Base-by-base conservation (phyloP, 768 basidiomycete species). In the Boletus rex-veris region DNA sequence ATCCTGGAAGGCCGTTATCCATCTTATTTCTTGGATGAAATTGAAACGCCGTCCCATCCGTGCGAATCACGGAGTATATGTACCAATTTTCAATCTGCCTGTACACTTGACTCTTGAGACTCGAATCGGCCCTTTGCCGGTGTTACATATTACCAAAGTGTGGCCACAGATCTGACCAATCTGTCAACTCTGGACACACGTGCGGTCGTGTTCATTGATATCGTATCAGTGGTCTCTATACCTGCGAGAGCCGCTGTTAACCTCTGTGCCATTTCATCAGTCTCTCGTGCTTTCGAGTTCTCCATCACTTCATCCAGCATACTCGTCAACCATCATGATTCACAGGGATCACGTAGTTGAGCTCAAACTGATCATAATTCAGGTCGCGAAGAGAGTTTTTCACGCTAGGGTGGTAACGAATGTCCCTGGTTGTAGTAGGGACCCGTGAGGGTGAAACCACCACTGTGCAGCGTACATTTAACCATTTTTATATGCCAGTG, bases 361-460 rank as follows among this genome's bases (percentile, higher is more conserved):
- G 26, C 36, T 48, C 38, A 18, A 28, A 36, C 21, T n/a, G 31
- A 21, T 18, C 30, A 47, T 5, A 14, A 8, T 14, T 24, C 16
- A 33, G 36, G 28, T 37, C 16, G 16, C 15, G 2, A 39, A 26
- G 21, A 24, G 4, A 2, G 15, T 19, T 31, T 45, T 35, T 31
- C 21, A 6, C 14, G 19, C 40, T 18, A 59, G 58, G 38, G 8
- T 30, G 28, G 31, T 24, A 7, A 19, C 16, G 15, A 5, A 19
- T 19, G 15, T 31, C 51, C 57, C 57, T 60, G 36, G 35, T 7
- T 14, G 15, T n/a, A 7, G 33, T 35, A 51, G 36, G 50, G 43
- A 30, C 42, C 7, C 36, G 0, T 44, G 35, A n/a, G 16, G 50
- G 43, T 51, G 50, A 30, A 18, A 45, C 8, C 16, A 35, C 31